Conservation (phyloP, 257 asterid species). For the Capsicum chinense region DNA sequence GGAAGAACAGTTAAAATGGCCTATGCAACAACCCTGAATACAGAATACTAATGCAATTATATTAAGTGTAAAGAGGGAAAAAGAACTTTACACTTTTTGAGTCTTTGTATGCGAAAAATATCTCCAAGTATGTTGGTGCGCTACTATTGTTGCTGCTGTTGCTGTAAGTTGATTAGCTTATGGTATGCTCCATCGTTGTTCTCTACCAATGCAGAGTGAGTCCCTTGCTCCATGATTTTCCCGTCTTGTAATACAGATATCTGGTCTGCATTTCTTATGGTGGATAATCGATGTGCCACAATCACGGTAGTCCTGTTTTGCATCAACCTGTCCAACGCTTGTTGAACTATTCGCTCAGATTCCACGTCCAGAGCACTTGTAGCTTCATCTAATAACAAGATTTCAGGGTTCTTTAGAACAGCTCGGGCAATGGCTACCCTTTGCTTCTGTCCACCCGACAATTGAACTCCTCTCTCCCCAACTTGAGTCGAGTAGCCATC, state of each 20-base stretch:
- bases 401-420: slow-evolving; percentile 71
- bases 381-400: slow-evolving; percentile 77
- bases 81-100: slow-evolving; percentile 13
- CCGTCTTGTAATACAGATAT: slow-evolving; percentile 81
- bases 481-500: slow-evolving; percentile 85
- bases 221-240: slow-evolving; percentile 80
- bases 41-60: slow-evolving; percentile 10
- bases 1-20: slow-evolving; percentile 21
- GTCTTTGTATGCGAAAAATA: slow-evolving; percentile 18
- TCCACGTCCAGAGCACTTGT: slow-evolving; percentile 85
- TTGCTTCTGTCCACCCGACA: slow-evolving; percentile 86
- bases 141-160: slow-evolving; percentile 47
- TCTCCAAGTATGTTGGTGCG: slow-evolving; percentile 27
- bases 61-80: neutral
- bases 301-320: slow-evolving; percentile 68
- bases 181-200: slow-evolving; percentile 70
- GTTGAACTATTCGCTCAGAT: slow-evolving; percentile 73
- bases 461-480: slow-evolving; percentile 85
- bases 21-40: slow-evolving; percentile 1
- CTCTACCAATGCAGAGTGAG: slow-evolving; percentile 69
- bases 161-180: slow-evolving; percentile 69
- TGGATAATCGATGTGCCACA: slow-evolving; percentile 81
- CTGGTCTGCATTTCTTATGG: slow-evolving; percentile 68
- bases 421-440: slow-evolving; percentile 90
- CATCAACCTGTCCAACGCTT: slow-evolving; percentile 73